These are phyloP conservation scores for Calonectria hawksworthii DNA, from an alignment of 2,329 filamentous ascomycete genomes.

Conservation along the genomic window DNA sequence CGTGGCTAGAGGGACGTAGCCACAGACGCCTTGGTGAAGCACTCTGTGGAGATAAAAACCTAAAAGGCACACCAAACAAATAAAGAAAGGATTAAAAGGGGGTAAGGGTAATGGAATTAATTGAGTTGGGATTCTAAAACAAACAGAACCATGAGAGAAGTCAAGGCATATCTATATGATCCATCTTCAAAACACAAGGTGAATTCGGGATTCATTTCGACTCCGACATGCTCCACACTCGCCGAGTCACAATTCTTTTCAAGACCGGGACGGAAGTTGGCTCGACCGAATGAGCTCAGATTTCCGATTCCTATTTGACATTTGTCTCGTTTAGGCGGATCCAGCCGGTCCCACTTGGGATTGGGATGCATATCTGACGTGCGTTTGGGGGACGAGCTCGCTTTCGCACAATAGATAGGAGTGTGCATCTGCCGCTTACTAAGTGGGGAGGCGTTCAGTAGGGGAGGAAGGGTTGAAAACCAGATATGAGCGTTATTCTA, in stretches of 20 bases:
- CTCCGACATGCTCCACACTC: neutral
- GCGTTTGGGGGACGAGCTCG: neutral
- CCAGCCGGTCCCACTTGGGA: constrained; percentile 4
- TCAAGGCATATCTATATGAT: neutral
- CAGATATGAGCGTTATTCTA: neutral
- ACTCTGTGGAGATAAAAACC: constrained; percentile 11
- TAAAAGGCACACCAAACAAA: neutral
- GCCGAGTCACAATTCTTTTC: constrained; percentile 8
- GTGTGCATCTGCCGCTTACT: constrained; percentile 16
- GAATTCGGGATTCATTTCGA: constrained; percentile 1
- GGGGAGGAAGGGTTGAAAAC: neutral
- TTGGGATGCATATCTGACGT: constrained; percentile 5
- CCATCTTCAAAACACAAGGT: neutral
- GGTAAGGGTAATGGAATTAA: constrained; percentile 6
- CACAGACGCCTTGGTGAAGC: constrained; percentile 9
- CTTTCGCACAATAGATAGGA: neutral
- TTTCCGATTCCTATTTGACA: neutral
- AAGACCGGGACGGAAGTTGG: constrained; percentile 3
- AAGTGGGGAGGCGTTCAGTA: neutral
- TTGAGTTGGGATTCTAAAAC: neutral
- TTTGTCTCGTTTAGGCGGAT: constrained; percentile 3
- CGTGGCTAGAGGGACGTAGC: constrained; percentile 21
- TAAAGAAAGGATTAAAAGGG: neutral
- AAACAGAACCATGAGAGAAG: neutral
- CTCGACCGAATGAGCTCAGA: constrained; percentile 10